Percentiles rank a stretch among this genome's conserved stretches.
phyloP scores from a whole-genome alignment of 192 early-diverging fungal species.

The Chytriomyces sp. region DNA sequence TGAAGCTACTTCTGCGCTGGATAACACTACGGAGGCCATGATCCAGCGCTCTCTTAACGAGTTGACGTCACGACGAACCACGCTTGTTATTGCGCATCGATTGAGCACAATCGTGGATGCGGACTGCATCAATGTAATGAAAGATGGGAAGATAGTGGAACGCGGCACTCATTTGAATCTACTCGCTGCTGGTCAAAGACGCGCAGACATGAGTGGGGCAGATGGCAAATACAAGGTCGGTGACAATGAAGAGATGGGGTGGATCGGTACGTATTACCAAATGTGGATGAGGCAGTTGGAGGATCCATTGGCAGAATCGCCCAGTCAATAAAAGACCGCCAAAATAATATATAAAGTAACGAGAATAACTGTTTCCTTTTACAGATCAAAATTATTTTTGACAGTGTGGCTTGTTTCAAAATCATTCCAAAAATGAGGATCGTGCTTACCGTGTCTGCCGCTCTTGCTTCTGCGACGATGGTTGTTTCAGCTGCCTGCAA shows the following conservation, averaged over 20 bases:
- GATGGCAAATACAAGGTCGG: constrained; percentile 37
- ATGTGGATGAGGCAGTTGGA: constrained; percentile 92
- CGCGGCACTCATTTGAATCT: constrained; percentile 83
- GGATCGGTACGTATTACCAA: constrained; percentile 75
- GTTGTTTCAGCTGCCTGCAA: neutral
- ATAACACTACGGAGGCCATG: constrained; percentile 79
- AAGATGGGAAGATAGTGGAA: constrained; percentile 81
- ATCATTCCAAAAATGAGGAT: too few relatives aligned
- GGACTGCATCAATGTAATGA: constrained; percentile 85
- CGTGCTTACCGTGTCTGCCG: neutral
- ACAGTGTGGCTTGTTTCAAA: too few relatives aligned
- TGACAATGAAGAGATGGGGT: constrained; percentile 28
- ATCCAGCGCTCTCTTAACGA: constrained; percentile 82
- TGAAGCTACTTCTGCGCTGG: constrained; percentile 91
- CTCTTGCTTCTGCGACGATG: neutral
- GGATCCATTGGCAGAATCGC: constrained; percentile 29
- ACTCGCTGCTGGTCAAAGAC: constrained; percentile 47
- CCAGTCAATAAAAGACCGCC: neutral
- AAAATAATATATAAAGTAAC: neutral
- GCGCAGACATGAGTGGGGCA: neutral
- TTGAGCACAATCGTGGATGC: constrained; percentile 77
- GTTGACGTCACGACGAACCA: constrained; percentile 83
- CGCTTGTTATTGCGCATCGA: constrained; percentile 73
- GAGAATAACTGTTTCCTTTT: too few relatives aligned
- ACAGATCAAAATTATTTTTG: too few relatives aligned